A percentile compares a stretch with the other conserved stretches of the same genome.
Evolutionary conservation across 371 early-diverging fungal genomes (phyloP).

Genomic region (Haplosporangium sp.): DNA sequence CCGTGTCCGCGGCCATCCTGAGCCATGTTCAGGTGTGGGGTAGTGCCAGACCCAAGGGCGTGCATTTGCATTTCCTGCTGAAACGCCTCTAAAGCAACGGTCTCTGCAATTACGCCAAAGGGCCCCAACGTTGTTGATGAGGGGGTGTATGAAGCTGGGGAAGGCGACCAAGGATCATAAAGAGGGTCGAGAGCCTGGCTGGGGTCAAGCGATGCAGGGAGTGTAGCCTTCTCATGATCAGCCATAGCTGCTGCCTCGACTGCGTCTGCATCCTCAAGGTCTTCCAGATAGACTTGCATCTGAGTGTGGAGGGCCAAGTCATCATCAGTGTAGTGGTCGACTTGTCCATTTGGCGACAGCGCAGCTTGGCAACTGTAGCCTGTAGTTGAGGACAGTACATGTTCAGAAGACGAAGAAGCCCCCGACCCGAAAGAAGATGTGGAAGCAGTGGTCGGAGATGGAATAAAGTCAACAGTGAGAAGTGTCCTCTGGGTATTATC

Average conservation of each 20-base stretch:
- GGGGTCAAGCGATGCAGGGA: background rate
- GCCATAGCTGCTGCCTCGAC: constrained; percentile 7
- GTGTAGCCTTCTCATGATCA: background rate
- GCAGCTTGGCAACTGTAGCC: background rate
- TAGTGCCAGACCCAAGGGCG: constrained; percentile 20
- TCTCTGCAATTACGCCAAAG: background rate
- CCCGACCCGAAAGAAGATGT: no score
- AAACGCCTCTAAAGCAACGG: constrained; percentile 15
- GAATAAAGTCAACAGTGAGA: no score
- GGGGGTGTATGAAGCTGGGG: background rate
- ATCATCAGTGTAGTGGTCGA: constrained; percentile 25
- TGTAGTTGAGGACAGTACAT: background rate
- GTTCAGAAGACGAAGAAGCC: background rate
- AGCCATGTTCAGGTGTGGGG: constrained; percentile 4
- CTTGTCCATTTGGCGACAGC: constrained; percentile 10
- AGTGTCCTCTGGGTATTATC: no score
- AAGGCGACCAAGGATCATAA: background rate
- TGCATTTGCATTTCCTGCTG: constrained; percentile 39
- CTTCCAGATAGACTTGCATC: constrained; percentile 38
- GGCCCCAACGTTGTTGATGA: background rate
- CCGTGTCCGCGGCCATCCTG: constrained; percentile 10
- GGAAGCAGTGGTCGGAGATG: no score
- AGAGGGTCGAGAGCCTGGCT: constrained; percentile 2
- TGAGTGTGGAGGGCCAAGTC: constrained; percentile 34
- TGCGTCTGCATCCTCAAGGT: constrained; percentile 34